These are phyloP conservation scores for Solanum virginianum DNA, from an alignment of 257 asterid genomes.

Conservation along the genomic window DNA sequence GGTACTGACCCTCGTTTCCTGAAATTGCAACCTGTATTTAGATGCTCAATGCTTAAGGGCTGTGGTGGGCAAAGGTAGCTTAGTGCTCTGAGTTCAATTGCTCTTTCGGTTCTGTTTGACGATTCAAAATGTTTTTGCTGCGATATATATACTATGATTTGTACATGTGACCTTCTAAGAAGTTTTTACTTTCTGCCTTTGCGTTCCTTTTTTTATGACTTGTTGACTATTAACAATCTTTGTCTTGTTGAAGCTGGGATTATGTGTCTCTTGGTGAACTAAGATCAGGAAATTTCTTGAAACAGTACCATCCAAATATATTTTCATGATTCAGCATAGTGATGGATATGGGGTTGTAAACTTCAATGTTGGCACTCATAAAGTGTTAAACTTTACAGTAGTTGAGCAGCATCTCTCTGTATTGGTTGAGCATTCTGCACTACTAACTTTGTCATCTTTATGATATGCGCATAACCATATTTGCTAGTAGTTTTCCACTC, in stretches of 20 bases:
- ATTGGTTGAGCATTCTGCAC: background rate
- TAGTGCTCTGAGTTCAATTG: background rate
- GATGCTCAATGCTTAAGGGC: slow-evolving; percentile 56
- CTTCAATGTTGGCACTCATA: background rate
- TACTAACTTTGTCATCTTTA: background rate
- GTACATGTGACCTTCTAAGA: background rate
- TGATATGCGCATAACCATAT: background rate
- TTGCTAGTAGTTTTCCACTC: background rate
- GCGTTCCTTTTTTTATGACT: background rate
- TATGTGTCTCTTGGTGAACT: background rate
- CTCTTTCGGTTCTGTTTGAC: background rate
- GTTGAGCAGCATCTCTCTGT: background rate
- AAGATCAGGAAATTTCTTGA: background rate
- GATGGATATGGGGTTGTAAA: background rate
- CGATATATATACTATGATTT: background rate
- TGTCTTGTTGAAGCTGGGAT: background rate
- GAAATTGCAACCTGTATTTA: slow-evolving; percentile 77
- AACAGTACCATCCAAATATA: background rate
- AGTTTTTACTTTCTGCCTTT: background rate
- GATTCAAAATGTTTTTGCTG: background rate
- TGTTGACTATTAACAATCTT: background rate
- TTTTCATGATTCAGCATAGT: background rate
- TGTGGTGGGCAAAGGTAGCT: slow-evolving; percentile 74
- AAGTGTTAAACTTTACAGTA: background rate
- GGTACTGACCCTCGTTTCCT: slow-evolving; percentile 88